Evolutionary conservation across 805 yeast species (phyloP).

Genomic region (Cephaloascus fragrans): DNA sequence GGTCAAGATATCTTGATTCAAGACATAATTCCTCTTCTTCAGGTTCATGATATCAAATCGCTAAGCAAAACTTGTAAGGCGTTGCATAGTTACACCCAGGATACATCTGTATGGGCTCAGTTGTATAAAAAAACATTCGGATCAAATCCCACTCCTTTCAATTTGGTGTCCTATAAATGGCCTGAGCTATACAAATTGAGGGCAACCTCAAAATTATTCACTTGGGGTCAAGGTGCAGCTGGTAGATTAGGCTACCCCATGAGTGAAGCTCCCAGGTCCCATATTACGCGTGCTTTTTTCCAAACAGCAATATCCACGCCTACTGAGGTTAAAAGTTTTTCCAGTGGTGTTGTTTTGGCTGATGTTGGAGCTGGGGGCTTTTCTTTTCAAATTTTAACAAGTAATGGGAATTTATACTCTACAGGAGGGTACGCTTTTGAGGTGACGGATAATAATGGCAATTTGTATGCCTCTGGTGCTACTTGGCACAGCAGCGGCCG

Average conservation of each 20-base stretch:
- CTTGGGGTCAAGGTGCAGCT: constrained; percentile 39
- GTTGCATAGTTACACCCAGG: constrained; percentile 22
- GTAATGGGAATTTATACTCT: constrained; percentile 43
- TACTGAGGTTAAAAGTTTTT: constrained; percentile 22
- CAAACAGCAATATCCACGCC: constrained; percentile 25
- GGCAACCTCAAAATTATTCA: constrained; percentile 25
- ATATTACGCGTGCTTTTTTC: constrained; percentile 10
- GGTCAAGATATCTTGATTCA: constrained; percentile 30
- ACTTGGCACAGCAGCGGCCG: constrained; percentile 10
- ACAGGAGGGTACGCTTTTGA: no score
- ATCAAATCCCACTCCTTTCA: constrained; percentile 29
- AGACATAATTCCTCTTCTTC: constrained; percentile 20
- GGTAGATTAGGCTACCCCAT: constrained; percentile 38
- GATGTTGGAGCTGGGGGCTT: constrained; percentile 59
- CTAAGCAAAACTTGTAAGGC: constrained; percentile 27
- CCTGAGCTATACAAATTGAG: constrained; percentile 34
- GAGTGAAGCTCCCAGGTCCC: constrained; percentile 13
- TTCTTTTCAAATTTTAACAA: constrained; percentile 48
- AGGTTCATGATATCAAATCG: constrained; percentile 27
- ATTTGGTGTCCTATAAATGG: constrained; percentile 34
- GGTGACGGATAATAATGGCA: constrained; percentile 46
- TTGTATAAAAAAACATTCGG: constrained; percentile 37
- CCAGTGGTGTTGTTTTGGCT: constrained; percentile 19
- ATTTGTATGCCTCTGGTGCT: constrained; percentile 43
- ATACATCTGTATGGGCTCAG: constrained; percentile 33